A percentile compares a stretch with the other conserved stretches of the same genome.
These are phyloP conservation scores for Lodderomyces elongisporus DNA, from an alignment of 1,139 yeast genomes.

Conservation along the genomic window DNA sequence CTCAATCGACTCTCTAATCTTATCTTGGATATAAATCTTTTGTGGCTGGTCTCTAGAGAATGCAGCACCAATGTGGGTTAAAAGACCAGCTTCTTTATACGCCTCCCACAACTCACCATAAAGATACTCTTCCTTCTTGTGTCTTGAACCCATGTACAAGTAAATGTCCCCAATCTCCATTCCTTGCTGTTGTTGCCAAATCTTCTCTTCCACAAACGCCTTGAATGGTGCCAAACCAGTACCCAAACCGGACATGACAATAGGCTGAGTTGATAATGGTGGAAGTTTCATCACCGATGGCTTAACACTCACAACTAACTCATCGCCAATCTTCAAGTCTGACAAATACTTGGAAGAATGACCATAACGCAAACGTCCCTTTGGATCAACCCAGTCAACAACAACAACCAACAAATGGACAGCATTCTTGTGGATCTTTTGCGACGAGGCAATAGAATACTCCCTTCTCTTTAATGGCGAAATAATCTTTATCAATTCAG, in stretches of 20 bases:
- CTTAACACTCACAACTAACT: conserved; percentile 88
- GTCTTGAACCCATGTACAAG: conserved; percentile 91
- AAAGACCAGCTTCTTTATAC: conserved; percentile 81
- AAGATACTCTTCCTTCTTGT: conserved; percentile 89
- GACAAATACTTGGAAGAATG: conserved; percentile 91
- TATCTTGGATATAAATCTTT: conserved; percentile 93
- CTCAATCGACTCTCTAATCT: conserved; percentile 71
- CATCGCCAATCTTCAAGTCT: conserved; percentile 73
- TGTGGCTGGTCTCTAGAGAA: conserved; percentile 96
- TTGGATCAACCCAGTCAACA: conserved; percentile 90
- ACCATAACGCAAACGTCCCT: conserved; percentile 85
- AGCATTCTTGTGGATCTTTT: conserved; percentile 83
- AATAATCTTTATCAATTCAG: conserved; percentile 65
- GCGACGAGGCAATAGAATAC: conserved; percentile 98
- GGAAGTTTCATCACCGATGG: conserved; percentile 98
- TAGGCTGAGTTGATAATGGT: conserved; percentile 78
- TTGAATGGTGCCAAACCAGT: conserved; percentile 98
- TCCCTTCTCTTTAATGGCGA: conserved; percentile 95
- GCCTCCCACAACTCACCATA: conserved; percentile 99
- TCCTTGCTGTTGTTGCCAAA: conserved; percentile 90
- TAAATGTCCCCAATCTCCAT: conserved; percentile 83
- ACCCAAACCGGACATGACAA: conserved; percentile 96
- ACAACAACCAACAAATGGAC: conserved; percentile 91
- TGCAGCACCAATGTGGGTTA: conserved; percentile 97
- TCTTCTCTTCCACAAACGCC: conserved; percentile 93